These are phyloP conservation scores for Parachaetomium inaequale DNA, from an alignment of 495 filamentous ascomycete species.

Conservation along the genomic window DNA sequence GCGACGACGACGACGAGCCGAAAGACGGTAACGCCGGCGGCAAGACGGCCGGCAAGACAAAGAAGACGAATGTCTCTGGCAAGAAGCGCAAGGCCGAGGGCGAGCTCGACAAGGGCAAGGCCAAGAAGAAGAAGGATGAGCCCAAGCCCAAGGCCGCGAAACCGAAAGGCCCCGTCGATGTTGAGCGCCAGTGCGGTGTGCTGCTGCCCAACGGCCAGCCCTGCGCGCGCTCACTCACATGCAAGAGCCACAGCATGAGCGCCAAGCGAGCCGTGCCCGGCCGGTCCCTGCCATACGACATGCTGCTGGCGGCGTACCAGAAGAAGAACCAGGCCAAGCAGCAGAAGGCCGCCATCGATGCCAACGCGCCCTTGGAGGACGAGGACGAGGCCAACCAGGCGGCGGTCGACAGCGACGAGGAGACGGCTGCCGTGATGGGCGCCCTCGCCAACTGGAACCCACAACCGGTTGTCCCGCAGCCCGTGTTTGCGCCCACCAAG, in stretches of 20 bases:
- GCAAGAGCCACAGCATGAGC: slow-evolving; percentile 96
- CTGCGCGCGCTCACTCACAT: slow-evolving; percentile 88
- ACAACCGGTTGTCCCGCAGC: slow-evolving; percentile 63
- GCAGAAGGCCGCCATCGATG: slow-evolving; percentile 91
- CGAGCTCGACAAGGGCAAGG: slow-evolving; percentile 67
- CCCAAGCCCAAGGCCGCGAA: slow-evolving; percentile 84
- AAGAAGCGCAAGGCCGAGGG: slow-evolving; percentile 94
- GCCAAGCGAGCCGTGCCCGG: slow-evolving; percentile 89
- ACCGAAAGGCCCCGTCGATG: slow-evolving; percentile 91
- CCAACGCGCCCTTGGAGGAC: slow-evolving; percentile 85
- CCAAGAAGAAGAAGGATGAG: slow-evolving; percentile 96
- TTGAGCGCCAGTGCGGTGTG: slow-evolving; percentile 96
- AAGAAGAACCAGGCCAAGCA: slow-evolving; percentile 99
- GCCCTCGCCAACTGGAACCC: slow-evolving; percentile 73
- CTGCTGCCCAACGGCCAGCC: slow-evolving; percentile 74
- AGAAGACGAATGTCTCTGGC: slow-evolving; percentile 54
- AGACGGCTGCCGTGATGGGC: slow-evolving; percentile 81
- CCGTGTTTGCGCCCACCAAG: slow-evolving; percentile 62
- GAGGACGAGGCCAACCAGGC: slow-evolving; percentile 70
- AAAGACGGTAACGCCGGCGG: slow-evolving; percentile 35
- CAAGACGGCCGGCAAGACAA: slow-evolving; percentile 70
- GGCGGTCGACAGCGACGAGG: slow-evolving; percentile 88
- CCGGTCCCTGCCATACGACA: slow-evolving; percentile 88
- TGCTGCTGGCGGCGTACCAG: slow-evolving; percentile 89
- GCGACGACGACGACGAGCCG: slow-evolving; percentile 49